phyloP scores from a whole-genome alignment of 2,329 filamentous ascomycete genomes.

The Fusarium anthophilum region DNA sequence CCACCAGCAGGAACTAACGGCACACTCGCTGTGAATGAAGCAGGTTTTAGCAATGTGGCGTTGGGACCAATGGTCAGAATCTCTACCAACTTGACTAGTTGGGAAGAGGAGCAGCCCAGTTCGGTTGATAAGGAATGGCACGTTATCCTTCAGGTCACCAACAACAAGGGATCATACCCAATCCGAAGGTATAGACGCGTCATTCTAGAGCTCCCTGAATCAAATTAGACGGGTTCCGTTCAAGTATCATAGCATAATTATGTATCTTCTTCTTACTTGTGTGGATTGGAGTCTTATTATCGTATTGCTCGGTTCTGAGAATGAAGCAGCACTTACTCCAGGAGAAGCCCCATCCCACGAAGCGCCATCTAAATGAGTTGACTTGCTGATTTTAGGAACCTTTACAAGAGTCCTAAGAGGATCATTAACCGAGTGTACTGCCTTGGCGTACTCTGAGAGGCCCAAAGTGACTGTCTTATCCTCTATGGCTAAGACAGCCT shows the following conservation, averaged over 20 bases:
- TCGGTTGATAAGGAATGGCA: constrained; percentile 8
- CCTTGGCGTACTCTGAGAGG: too few species aligned
- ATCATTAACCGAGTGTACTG: too few species aligned
- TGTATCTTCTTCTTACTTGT: not conserved
- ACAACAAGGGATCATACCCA: constrained; percentile 1
- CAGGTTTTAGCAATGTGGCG: constrained; percentile 2
- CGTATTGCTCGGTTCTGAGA: too few species aligned
- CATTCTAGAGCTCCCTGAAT: not conserved
- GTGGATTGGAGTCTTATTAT: too few species aligned
- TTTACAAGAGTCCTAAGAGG: too few species aligned
- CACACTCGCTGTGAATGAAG: not conserved
- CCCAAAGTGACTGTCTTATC: too few species aligned
- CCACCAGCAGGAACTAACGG: not conserved
- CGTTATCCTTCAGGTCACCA: constrained; percentile 12
- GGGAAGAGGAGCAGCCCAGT: constrained; percentile 5
- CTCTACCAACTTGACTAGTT: not conserved
- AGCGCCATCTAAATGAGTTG: too few species aligned
- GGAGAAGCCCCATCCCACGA: too few species aligned
- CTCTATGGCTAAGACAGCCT: too few species aligned
- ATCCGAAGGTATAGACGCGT: not conserved
- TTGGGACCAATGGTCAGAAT: not conserved
- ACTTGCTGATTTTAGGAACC: too few species aligned
- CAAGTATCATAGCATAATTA: too few species aligned
- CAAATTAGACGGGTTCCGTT: not conserved
- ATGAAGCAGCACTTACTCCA: too few species aligned